A percentile compares a stretch with the other conserved stretches of the same genome.
Evolutionary conservation across 345 rosid species (phyloP).

Genomic region (Garcia nutans): DNA sequence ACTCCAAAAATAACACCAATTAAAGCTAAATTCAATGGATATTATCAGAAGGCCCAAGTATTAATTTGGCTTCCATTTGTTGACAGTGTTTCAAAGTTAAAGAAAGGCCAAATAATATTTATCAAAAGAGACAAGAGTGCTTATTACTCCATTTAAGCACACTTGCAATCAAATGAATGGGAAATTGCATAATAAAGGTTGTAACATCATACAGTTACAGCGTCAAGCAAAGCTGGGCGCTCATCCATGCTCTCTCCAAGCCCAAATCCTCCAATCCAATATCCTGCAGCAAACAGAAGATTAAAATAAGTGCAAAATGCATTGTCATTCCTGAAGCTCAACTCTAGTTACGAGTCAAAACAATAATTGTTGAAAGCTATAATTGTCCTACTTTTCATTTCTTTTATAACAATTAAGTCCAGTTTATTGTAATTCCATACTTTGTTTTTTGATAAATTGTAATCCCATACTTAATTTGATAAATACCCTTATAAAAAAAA

Average conservation of each 20-base stretch:
- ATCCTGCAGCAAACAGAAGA: slow-evolving; percentile 43
- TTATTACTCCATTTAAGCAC: neutral
- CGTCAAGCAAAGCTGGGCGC: slow-evolving; percentile 55
- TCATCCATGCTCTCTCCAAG: slow-evolving; percentile 76
- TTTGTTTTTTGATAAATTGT: too few species aligned
- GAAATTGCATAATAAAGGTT: neutral
- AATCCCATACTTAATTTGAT: neutral
- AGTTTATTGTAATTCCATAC: neutral
- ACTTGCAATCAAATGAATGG: neutral
- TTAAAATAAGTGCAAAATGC: neutral
- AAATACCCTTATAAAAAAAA: neutral
- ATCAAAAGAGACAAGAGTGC: neutral
- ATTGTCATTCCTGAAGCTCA: neutral
- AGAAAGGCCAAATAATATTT: neutral
- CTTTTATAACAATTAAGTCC: neutral
- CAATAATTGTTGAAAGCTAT: neutral
- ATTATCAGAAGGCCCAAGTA: too few species aligned
- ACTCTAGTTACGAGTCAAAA: neutral
- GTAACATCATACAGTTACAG: slow-evolving; percentile 48
- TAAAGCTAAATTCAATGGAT: neutral
- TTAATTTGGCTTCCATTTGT: neutral
- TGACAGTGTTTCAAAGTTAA: neutral
- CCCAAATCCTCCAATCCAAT: slow-evolving; percentile 82
- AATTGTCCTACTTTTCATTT: neutral
- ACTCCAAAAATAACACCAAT: neutral